Evolutionary conservation across 2,329 filamentous ascomycete genomes (phyloP), one percentile per base, ranked within the genome.

Genomic region (Intubia oerlemansii): DNA sequence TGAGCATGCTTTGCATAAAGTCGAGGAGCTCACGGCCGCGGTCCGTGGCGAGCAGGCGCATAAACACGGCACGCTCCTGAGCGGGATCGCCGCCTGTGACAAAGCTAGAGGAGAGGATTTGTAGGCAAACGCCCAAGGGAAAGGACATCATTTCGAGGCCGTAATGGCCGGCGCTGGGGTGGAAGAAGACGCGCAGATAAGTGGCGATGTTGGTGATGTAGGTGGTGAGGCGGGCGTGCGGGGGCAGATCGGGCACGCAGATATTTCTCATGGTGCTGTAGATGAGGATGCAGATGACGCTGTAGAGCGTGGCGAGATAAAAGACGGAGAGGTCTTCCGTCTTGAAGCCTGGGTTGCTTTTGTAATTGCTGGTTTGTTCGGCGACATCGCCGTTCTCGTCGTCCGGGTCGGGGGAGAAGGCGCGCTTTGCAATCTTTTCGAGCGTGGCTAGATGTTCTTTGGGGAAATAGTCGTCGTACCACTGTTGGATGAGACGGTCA

Each of bases 61-160:
- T 27, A 14, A 40, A 36, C 27, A 25, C 27, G 16, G 31, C 31
- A 11, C 27, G 32, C 16, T 38, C 32, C 13, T 26, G 18, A 9
- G 22, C 24, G 6, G 27, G 18, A 14, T 32, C 19, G 17, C 24
- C 29, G 5, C 18, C 33, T 3, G 13, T 25, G 1, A 28, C 13
- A 11, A 22, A 14, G 15, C 29, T 24, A 8, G 31, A 26, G 5
- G 25, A 20, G 4, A 40, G 24, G 7, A 33, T 24, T 20, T 38
- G 29, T 4, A 38, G 23, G 6, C 32, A 34, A 10, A 35, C 19
- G 31, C 38, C 38, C 16, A 40, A 20, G 5, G 35, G 38, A 13
- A 39, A 40, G 2, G 33, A 31, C 9, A 31, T 33, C 34, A 39
- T 33, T 17, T 40, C 36, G 3, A 37, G 27, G 13, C 35, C 35